phyloP scores from a whole-genome alignment of 768 basidiomycete species.

The Pleurotus cornucopiae region DNA sequence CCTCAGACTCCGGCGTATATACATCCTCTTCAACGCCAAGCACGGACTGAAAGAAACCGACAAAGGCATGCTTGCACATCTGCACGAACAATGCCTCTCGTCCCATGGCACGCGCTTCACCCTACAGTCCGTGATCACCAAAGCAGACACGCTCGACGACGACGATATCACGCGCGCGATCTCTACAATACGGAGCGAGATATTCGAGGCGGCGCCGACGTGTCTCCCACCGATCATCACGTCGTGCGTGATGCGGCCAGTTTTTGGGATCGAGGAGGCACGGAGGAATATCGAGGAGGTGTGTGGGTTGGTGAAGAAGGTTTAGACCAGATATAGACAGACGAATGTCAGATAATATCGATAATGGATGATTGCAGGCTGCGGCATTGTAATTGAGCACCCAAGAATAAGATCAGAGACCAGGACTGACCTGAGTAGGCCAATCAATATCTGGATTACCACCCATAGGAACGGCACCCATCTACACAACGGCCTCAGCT shows the following conservation, averaged over 20 bases:
- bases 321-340: neutral
- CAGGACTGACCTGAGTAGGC: slow-evolving; percentile 31
- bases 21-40: slow-evolving; percentile 65
- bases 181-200: slow-evolving; percentile 39
- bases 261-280: slow-evolving; percentile 54
- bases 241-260: slow-evolving; percentile 39
- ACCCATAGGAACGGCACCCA: slow-evolving; percentile 47
- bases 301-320: slow-evolving; percentile 36
- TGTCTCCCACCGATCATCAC: slow-evolving; percentile 68
- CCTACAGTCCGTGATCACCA: slow-evolving; percentile 71
- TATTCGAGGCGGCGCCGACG: slow-evolving; percentile 52
- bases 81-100: slow-evolving; percentile 35
- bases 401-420: neutral
- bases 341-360: slow-evolving; percentile 12
- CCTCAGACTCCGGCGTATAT: slow-evolving; percentile 62
- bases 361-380: slow-evolving; percentile 13
- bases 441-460: slow-evolving; percentile 36
- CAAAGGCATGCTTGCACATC: slow-evolving; percentile 53
- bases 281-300: slow-evolving; percentile 57
- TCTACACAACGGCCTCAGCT: slow-evolving; percentile 15
- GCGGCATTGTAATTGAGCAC: neutral
- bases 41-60: slow-evolving; percentile 59
- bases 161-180: slow-evolving; percentile 31
- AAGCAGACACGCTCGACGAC: slow-evolving; percentile 49
- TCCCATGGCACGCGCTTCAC: slow-evolving; percentile 44